A percentile compares a stretch with the other conserved stretches of the same genome.
Evolutionary conservation across 2,329 filamentous ascomycete species (phyloP).

Genomic region (Chaetomiaceae sp.): DNA sequence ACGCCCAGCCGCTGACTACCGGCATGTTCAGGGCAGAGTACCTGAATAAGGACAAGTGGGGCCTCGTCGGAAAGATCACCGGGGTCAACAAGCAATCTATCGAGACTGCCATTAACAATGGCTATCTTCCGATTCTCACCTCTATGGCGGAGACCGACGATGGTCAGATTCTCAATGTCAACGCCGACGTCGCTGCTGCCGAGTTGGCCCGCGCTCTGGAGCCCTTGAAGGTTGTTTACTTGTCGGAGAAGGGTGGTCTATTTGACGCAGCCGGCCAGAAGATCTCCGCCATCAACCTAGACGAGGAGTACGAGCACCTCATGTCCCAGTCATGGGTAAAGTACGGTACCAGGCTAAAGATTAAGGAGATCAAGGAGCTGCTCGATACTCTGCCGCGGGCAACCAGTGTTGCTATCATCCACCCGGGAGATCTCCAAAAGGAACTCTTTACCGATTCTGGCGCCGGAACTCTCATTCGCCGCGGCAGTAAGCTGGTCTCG

Average conservation of each 20-base stretch:
- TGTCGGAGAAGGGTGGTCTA: slow-evolving; percentile 96
- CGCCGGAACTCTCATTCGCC: slow-evolving; percentile 85
- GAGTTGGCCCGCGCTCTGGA: slow-evolving; percentile 85
- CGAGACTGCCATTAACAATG: slow-evolving; percentile 83
- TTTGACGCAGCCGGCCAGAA: slow-evolving; percentile 92
- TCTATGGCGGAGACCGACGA: slow-evolving; percentile 94
- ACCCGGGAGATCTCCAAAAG: slow-evolving; percentile 91
- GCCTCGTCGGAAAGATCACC: slow-evolving; percentile 92
- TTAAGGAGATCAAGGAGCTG: slow-evolving; percentile 94
- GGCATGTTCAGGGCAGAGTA: slow-evolving; percentile 93
- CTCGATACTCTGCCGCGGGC: slow-evolving; percentile 83
- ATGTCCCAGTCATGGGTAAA: slow-evolving; percentile 95
- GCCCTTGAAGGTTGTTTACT: slow-evolving; percentile 94
- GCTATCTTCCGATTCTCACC: slow-evolving; percentile 87
- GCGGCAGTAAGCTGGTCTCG: slow-evolving; percentile 83
- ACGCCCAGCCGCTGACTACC: slow-evolving; percentile 80
- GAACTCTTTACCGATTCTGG: slow-evolving; percentile 96
- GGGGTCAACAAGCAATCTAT: slow-evolving; percentile 87
- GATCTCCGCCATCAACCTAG: slow-evolving; percentile 95
- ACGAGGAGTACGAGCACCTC: slow-evolving; percentile 89
- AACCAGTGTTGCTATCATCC: slow-evolving; percentile 95
- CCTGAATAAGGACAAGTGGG: slow-evolving; percentile 92
- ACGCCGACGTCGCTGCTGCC: slow-evolving; percentile 92
- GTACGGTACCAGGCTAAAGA: slow-evolving; percentile 93
- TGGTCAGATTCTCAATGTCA: slow-evolving; percentile 93